These are phyloP conservation scores for Saccharomycopsis javanensis DNA, from an alignment of 805 yeast genomes.

Conservation along the genomic window DNA sequence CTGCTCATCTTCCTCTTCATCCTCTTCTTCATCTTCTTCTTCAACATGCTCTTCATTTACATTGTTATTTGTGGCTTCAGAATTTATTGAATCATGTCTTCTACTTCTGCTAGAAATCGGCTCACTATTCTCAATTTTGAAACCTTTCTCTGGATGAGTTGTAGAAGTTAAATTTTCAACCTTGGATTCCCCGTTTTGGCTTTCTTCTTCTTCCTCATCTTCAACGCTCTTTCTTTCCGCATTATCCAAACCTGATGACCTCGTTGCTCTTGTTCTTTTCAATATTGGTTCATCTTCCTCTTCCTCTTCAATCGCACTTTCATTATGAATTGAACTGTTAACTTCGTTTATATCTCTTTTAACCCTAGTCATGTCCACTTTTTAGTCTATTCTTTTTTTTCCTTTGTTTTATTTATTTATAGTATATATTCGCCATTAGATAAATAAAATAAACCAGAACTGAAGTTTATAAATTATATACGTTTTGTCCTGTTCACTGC, in stretches of 20 bases:
- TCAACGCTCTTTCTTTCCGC: neutral
- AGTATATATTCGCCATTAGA: neutral
- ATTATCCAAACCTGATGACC: neutral
- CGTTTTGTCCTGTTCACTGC: too few relatives aligned
- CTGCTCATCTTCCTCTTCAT: slow-evolving; percentile 20
- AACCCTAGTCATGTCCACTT: slow-evolving; percentile 1
- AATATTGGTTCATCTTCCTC: slow-evolving; percentile 24
- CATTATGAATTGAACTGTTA: neutral
- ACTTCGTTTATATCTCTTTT: slow-evolving; percentile 1
- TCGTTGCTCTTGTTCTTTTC: slow-evolving; percentile 23
- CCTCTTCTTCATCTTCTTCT: slow-evolving; percentile 3
- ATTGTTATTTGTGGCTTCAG: slow-evolving; percentile 11
- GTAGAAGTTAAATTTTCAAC: neutral
- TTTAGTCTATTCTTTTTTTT: neutral
- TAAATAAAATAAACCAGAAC: too few relatives aligned
- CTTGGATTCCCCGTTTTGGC: neutral
- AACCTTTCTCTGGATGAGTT: neutral
- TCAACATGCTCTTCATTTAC: slow-evolving; percentile 13
- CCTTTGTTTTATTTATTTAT: neutral
- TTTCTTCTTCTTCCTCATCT: slow-evolving; percentile 1
- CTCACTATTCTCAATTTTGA: neutral
- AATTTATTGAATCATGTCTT: neutral
- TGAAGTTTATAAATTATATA: neutral
- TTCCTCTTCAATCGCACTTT: slow-evolving; percentile 1
- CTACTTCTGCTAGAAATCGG: neutral